Conservation (phyloP, 805 yeast species). For the Suhomyces xylopsoci region DNA sequence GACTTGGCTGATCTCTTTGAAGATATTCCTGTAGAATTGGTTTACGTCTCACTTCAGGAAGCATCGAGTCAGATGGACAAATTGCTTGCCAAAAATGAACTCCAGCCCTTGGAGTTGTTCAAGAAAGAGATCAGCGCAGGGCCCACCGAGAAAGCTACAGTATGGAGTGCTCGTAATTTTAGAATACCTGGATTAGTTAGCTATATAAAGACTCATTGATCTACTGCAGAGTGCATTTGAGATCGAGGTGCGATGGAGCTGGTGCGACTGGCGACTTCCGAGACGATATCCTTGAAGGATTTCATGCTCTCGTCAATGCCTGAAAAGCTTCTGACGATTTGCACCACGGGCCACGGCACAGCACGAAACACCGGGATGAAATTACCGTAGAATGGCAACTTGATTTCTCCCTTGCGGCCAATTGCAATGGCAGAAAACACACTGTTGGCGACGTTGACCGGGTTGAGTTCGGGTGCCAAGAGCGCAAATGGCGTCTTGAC, state of each 20-base stretch:
- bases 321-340: conserved; percentile 51
- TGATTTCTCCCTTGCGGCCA: conserved; percentile 68
- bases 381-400: conserved; percentile 73
- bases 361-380: conserved; percentile 69
- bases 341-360: conserved; percentile 67
- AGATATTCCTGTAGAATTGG: conserved; percentile 11
- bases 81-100: not conserved
- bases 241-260: not conserved
- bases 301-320: conserved; percentile 63
- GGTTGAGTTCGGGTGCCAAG: conserved; percentile 81
- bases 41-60: conserved; percentile 8
- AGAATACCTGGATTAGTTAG: not conserved
- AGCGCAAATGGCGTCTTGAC: conserved; percentile 70
- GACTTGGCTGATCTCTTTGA: conserved; percentile 13
- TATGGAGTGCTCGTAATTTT: not conserved
- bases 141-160: not conserved
- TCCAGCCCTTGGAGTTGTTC: not conserved
- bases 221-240: not conserved
- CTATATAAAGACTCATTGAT: not conserved
- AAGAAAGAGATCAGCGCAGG: not conserved
- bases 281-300: conserved; percentile 15
- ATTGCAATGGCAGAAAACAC: conserved; percentile 54
- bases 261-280: conserved; percentile 11
- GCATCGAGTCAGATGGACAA: not conserved
- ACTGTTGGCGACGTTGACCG: conserved; percentile 57